Evolutionary conservation across 1,284 basidiomycete species (phyloP).

Genomic region (Pterulicium gracile): DNA sequence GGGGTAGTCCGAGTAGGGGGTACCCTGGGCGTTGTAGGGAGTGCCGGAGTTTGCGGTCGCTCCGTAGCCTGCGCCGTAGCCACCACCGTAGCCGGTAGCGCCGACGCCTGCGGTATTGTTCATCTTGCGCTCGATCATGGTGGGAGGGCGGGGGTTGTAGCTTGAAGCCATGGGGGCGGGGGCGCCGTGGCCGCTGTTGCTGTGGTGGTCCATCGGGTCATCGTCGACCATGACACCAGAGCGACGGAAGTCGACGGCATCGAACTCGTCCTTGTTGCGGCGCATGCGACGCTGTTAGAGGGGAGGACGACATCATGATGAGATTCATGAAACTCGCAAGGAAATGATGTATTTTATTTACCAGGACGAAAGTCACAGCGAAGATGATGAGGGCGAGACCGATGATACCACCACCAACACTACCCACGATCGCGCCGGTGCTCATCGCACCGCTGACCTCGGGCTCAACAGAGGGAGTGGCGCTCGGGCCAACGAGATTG

Average conservation of each 20-base stretch:
- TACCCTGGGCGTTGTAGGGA: not conserved
- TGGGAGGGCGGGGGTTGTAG: not conserved
- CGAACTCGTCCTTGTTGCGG: not conserved
- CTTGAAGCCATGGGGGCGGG: not conserved
- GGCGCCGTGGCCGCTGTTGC: not conserved
- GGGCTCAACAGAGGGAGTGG: too few relatives aligned
- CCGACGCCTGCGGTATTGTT: not conserved
- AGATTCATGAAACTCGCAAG: not conserved
- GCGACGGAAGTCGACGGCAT: not conserved
- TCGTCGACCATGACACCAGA: not conserved
- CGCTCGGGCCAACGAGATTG: too few relatives aligned
- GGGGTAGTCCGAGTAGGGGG: not conserved
- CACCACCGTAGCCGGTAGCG: not conserved
- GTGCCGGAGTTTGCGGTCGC: not conserved
- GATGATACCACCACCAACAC: not conserved
- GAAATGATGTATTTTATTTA: not conserved
- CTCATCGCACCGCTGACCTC: not conserved
- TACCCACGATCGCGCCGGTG: not conserved
- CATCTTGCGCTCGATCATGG: not conserved
- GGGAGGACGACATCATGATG: not conserved
- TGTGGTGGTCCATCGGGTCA: too few relatives aligned
- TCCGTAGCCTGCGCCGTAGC: not conserved
- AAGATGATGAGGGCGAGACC: not conserved
- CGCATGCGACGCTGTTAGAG: not conserved
- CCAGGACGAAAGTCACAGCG: not conserved